Conservation (phyloP, 768 basidiomycete genomes). For the Auriscalpium microsporum region DNA sequence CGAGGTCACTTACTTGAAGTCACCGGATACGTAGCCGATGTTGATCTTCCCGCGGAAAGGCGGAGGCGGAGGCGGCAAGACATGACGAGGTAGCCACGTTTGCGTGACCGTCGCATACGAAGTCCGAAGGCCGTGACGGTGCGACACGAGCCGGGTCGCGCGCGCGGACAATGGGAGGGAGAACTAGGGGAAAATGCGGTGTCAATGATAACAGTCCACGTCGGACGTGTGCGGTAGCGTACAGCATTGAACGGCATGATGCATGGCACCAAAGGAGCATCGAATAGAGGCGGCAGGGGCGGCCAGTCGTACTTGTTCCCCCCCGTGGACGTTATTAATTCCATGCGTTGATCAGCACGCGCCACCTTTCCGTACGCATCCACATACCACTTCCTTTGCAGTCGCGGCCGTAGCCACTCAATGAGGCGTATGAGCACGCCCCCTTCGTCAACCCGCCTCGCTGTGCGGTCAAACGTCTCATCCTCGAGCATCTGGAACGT, state of each 20-base stretch:
- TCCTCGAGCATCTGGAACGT: conserved; percentile 25
- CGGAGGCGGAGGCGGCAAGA: conserved; percentile 33
- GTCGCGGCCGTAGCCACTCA: conserved; percentile 33
- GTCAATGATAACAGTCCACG: neutral
- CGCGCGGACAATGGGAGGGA: conserved; percentile 35
- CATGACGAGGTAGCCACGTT: conserved; percentile 31
- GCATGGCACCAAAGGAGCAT: conserved; percentile 28
- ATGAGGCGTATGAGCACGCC: conserved; percentile 37
- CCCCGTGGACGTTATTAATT: conserved; percentile 1
- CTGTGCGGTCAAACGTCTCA: conserved; percentile 12
- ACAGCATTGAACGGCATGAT: conserved; percentile 43
- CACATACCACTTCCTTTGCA: conserved; percentile 37
- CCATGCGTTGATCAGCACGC: conserved; percentile 9
- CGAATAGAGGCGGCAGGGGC: conserved; percentile 18
- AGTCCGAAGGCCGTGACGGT: conserved; percentile 38
- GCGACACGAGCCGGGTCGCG: conserved; percentile 36
- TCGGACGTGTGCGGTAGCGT: neutral
- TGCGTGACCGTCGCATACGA: conserved; percentile 34
- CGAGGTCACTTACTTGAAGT: conserved; percentile 30
- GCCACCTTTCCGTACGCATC: conserved; percentile 23
- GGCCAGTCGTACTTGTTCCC: neutral
- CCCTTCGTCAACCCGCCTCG: conserved; percentile 27
- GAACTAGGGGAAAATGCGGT: conserved; percentile 27
- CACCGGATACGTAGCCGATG: conserved; percentile 41
- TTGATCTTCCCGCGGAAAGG: conserved; percentile 34